Conservation (phyloP, 139 green algal species). For the Auxenochlorella protothecoides region DNA sequence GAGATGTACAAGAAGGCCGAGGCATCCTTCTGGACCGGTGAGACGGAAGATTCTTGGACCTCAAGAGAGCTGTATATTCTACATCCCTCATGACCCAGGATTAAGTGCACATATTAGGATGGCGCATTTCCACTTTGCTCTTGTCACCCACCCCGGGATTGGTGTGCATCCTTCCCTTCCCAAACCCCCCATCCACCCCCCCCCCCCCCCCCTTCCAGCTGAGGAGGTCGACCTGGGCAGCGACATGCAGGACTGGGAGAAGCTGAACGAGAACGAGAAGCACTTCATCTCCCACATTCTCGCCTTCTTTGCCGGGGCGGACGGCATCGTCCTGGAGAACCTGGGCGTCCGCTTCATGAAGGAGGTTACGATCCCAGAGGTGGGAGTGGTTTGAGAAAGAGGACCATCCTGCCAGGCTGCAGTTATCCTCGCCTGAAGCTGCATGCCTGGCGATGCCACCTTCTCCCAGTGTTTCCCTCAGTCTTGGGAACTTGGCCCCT, state of each 20-base stretch:
- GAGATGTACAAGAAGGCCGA: conserved; percentile 97
- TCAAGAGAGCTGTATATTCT: neutral
- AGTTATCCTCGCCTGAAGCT: too few relatives aligned
- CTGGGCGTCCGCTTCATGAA: conserved; percentile 88
- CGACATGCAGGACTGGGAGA: conserved; percentile 87
- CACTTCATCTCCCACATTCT: conserved; percentile 96
- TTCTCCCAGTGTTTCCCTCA: too few relatives aligned
- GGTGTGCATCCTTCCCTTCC: neutral
- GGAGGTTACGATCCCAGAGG: conserved; percentile 89
- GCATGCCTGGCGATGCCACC: too few relatives aligned
- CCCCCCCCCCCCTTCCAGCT: conserved; percentile 31
- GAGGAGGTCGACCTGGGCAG: conserved; percentile 93
- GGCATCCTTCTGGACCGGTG: conserved; percentile 89
- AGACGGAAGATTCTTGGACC: conserved; percentile 1
- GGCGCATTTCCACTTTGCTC: too few relatives aligned
- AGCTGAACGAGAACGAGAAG: conserved; percentile 74
- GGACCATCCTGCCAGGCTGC: too few relatives aligned
- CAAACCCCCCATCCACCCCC: neutral
- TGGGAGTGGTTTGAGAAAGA: conserved; percentile 9
- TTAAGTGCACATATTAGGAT: too few relatives aligned
- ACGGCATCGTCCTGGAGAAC: conserved; percentile 98
- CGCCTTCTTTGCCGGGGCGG: conserved; percentile 95
- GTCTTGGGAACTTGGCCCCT: too few relatives aligned
- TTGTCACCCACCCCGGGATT: too few relatives aligned
- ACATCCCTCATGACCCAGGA: neutral